Evolutionary conservation across 2,329 filamentous ascomycete genomes (phyloP).

Genomic region (Phyllachora maydis): DNA sequence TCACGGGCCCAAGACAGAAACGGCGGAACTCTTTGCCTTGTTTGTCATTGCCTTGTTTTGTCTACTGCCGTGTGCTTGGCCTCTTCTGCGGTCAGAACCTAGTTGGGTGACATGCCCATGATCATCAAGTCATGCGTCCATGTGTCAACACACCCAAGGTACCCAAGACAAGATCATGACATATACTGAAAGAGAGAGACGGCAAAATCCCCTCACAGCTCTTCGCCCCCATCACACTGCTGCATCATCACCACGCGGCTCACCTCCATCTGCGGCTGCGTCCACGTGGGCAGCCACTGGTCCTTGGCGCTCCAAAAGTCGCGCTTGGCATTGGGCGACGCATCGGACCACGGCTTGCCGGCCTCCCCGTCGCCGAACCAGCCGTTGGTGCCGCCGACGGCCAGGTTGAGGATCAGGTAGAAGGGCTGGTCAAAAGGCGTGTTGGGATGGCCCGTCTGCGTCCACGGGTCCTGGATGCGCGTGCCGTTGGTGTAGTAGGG

Average conservation of each 20-base stretch:
- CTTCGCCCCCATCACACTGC: conserved; percentile 42
- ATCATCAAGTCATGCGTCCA: too few species aligned
- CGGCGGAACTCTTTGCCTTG: too few species aligned
- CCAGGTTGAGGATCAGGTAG: conserved; percentile 57
- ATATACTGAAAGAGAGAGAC: conserved; percentile 1
- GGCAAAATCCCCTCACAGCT: conserved; percentile 21
- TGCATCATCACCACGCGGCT: conserved; percentile 52
- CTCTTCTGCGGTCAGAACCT: too few species aligned
- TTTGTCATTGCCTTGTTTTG: too few species aligned
- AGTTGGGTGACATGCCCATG: too few species aligned
- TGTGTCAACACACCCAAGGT: too few species aligned
- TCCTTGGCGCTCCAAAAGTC: conserved; percentile 58
- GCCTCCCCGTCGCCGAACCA: conserved; percentile 60
- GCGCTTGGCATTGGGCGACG: conserved; percentile 39
- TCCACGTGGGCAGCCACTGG: conserved; percentile 53
- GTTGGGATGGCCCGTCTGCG: conserved; percentile 32
- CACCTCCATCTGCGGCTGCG: conserved; percentile 43
- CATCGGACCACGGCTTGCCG: conserved; percentile 64
- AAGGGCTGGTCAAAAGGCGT: conserved; percentile 61
- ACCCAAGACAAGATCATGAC: conserved; percentile 1
- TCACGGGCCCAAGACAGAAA: too few species aligned
- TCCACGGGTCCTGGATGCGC: conserved; percentile 42
- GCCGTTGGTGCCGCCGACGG: conserved; percentile 59
- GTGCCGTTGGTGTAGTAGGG: conserved; percentile 43
- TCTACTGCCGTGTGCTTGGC: too few species aligned